A percentile compares a stretch with the other conserved stretches of the same genome.
phyloP scores from a whole-genome alignment of 805 yeast genomes.

The Ogataea minuta region DNA sequence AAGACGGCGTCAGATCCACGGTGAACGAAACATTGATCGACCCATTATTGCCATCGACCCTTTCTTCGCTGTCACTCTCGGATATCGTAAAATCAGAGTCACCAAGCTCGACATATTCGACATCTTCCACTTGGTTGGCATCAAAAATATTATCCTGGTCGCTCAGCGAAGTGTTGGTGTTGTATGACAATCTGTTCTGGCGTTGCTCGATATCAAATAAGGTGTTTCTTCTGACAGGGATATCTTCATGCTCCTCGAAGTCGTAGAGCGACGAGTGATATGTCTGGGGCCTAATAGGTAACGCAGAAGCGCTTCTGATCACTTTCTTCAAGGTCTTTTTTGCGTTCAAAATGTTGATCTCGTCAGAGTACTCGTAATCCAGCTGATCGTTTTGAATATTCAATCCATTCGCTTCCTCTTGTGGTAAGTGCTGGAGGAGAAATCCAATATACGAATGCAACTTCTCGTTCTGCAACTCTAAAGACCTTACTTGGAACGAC shows the following conservation, averaged over 20 bases:
- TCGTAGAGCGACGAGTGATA: slow-evolving; percentile 7
- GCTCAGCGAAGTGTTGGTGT: slow-evolving; percentile 18
- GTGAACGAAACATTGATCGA: slow-evolving; percentile 32
- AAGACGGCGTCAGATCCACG: slow-evolving; percentile 28
- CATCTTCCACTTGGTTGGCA: slow-evolving; percentile 24
- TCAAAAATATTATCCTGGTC: slow-evolving; percentile 21
- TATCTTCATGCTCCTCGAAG: slow-evolving; percentile 3
- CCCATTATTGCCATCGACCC: slow-evolving; percentile 20
- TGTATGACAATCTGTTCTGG: slow-evolving; percentile 20
- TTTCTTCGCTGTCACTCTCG: slow-evolving; percentile 21
- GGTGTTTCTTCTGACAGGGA: slow-evolving; percentile 12
- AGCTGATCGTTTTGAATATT: slow-evolving; percentile 19
- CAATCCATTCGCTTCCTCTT: slow-evolving; percentile 26
- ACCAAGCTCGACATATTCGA: slow-evolving; percentile 31
- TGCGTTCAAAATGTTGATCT: slow-evolving; percentile 48
- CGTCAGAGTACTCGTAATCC: slow-evolving; percentile 49
- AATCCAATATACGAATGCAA: slow-evolving; percentile 56
- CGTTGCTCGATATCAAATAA: slow-evolving; percentile 11
- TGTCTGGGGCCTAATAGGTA: slow-evolving; percentile 28
- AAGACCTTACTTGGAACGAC: slow-evolving; percentile 51
- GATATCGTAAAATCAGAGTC: slow-evolving; percentile 27
- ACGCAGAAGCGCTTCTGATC: slow-evolving; percentile 34
- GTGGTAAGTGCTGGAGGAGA: slow-evolving; percentile 43
- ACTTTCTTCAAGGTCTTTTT: slow-evolving; percentile 40
- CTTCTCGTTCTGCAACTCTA: slow-evolving; percentile 55